A percentile compares a stretch with the other conserved stretches of the same genome.
Evolutionary conservation across 805 yeast species (phyloP).

Genomic region (Teunomyces lycoperdinae): DNA sequence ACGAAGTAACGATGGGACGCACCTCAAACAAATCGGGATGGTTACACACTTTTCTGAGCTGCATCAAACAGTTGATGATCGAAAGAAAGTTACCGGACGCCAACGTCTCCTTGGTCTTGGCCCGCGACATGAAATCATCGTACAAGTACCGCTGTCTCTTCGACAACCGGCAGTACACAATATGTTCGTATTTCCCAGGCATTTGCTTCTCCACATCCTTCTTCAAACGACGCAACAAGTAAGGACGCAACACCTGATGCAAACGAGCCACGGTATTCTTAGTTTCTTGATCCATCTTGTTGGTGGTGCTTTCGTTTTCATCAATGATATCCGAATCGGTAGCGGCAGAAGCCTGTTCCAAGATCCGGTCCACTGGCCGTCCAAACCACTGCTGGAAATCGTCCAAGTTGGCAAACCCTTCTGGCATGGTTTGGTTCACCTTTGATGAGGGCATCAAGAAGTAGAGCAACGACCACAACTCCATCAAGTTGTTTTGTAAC

Average conservation of each 20-base stretch:
- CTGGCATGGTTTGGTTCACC: slow-evolving; percentile 73
- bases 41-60: slow-evolving; percentile 92
- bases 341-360: slow-evolving; percentile 56
- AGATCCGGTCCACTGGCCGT: slow-evolving; percentile 89
- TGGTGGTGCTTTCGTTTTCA: slow-evolving; percentile 35
- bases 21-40: slow-evolving; percentile 97
- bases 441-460: slow-evolving; percentile 92
- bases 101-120: slow-evolving; percentile 89
- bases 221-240: slow-evolving; percentile 83
- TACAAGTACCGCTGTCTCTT: slow-evolving; percentile 88
- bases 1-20: slow-evolving; percentile 88
- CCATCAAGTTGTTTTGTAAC: slow-evolving; percentile 89
- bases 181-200: slow-evolving; percentile 98
- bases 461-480: slow-evolving; percentile 91
- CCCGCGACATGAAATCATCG: slow-evolving; percentile 96
- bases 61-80: slow-evolving; percentile 96
- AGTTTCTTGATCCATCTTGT: slow-evolving; percentile 67
- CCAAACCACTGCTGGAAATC: slow-evolving; percentile 99
- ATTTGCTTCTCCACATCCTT: slow-evolving; percentile 97
- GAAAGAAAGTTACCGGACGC: slow-evolving; percentile 93
- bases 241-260: slow-evolving; percentile 93
- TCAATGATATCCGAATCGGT: slow-evolving; percentile 42
- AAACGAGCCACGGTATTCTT: slow-evolving; percentile 79
- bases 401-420: slow-evolving; percentile 92
- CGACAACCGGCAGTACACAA: slow-evolving; percentile 86